Percentiles rank a stretch among this genome's conserved stretches.
phyloP scores from a whole-genome alignment of 2,329 filamentous ascomycete species.

The Polytolypa hystricis region DNA sequence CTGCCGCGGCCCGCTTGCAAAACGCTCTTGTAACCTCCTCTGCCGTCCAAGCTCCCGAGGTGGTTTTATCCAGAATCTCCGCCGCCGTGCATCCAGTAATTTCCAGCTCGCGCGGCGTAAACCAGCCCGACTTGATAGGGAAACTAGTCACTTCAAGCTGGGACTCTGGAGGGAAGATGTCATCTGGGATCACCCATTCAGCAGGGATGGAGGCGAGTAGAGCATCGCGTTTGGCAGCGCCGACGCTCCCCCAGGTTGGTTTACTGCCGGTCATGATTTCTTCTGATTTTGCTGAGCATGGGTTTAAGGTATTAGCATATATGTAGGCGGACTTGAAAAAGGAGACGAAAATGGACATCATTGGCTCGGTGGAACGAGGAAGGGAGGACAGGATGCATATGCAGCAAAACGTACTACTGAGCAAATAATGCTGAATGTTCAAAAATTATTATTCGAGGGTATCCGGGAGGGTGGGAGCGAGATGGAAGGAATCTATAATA shows the following conservation, averaged over 20 bases:
- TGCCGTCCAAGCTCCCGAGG: constrained; percentile 12
- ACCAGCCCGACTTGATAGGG: constrained; percentile 12
- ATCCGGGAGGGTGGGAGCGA: no score
- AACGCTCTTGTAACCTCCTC: constrained; percentile 21
- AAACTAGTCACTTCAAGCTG: constrained; percentile 10
- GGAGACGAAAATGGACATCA: no score
- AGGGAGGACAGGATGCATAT: no score
- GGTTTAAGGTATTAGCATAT: no score
- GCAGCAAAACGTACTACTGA: no score
- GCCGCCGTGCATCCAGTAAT: constrained; percentile 9
- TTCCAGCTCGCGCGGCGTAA: constrained; percentile 10
- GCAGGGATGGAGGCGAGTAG: constrained; percentile 27
- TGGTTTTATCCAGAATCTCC: constrained; percentile 10
- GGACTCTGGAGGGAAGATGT: constrained; percentile 9
- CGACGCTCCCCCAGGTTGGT: constrained; percentile 21
- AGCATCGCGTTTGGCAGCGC: constrained; percentile 28
- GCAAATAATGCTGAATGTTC: no score
- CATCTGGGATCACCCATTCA: constrained; percentile 27
- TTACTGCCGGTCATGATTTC: no score
- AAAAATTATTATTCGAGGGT: no score
- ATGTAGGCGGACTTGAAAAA: no score
- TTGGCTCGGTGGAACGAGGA: no score
- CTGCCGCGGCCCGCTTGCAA: constrained; percentile 28
- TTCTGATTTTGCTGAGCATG: no score
- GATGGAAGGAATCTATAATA: no score